Percentiles rank a stretch among this genome's conserved stretches.
phyloP scores from a whole-genome alignment of 768 basidiomycete genomes.

The Russula foetens region DNA sequence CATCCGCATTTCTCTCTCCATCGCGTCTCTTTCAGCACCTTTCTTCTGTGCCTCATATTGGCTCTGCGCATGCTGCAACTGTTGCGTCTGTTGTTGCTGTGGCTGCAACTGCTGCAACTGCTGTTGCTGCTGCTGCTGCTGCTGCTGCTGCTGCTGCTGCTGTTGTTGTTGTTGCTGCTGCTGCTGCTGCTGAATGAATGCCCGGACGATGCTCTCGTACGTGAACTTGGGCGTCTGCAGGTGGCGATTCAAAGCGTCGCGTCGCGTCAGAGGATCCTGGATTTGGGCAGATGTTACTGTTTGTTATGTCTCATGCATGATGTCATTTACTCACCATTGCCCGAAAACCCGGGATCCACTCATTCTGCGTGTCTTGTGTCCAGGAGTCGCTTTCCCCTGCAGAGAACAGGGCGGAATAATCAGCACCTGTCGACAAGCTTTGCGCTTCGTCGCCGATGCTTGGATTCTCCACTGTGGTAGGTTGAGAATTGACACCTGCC shows the following conservation, averaged over 20 bases:
- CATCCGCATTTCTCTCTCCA: constrained; percentile 6
- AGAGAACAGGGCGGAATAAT: not conserved
- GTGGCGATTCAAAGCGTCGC: constrained; percentile 3
- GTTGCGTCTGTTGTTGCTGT: not conserved
- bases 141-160: not conserved
- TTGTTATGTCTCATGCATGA: not conserved
- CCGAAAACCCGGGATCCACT: constrained; percentile 11
- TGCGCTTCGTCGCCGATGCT: not conserved
- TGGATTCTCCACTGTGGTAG: not conserved
- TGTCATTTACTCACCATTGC: constrained; percentile 5
- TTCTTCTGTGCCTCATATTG: constrained; percentile 3
- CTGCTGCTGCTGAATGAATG: not conserved
- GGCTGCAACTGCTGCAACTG: not conserved
- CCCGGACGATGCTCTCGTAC: constrained; percentile 4
- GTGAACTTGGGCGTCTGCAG: constrained; percentile 11
- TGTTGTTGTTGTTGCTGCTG: not conserved
- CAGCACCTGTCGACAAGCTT: not conserved
- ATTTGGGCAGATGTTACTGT: not conserved
- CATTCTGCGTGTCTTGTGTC: constrained; percentile 4
- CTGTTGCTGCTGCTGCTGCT: not conserved
- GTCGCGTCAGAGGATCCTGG: constrained; percentile 9
- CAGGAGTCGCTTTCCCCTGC: not conserved
- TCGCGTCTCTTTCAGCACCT: constrained; percentile 1
- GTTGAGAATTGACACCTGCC: not conserved
- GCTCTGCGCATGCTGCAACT: not conserved